Conservation (phyloP, 2,329 filamentous ascomycete species). For the Paecilomyces formosus region DNA sequence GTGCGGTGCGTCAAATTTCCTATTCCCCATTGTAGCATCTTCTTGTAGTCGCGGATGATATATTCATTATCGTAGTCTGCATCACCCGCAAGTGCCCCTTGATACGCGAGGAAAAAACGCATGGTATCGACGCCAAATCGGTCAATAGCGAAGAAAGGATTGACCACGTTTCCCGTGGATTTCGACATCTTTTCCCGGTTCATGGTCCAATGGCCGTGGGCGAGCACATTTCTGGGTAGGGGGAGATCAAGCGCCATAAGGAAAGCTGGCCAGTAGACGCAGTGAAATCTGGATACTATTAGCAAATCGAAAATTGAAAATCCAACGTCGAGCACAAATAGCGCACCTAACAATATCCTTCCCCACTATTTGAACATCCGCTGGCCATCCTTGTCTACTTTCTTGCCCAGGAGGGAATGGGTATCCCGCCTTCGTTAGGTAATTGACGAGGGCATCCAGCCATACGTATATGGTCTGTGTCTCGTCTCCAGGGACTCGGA, state of each 20-base stretch:
- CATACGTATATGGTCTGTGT: slow-evolving; percentile 95
- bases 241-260: slow-evolving; percentile 80
- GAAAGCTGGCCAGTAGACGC: slow-evolving; percentile 96
- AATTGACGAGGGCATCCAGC: slow-evolving; percentile 94
- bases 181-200: slow-evolving; percentile 94
- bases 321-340: background rate
- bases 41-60: slow-evolving; percentile 71
- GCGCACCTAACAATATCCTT: slow-evolving; percentile 79
- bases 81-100: slow-evolving; percentile 70
- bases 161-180: slow-evolving; percentile 87
- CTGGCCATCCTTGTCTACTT: slow-evolving; percentile 68
- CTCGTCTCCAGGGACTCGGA: slow-evolving; percentile 75
- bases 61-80: slow-evolving; percentile 75
- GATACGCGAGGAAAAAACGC: slow-evolving; percentile 79
- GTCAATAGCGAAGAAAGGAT: slow-evolving; percentile 84
- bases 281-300: slow-evolving; percentile 60
- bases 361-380: slow-evolving; percentile 84
- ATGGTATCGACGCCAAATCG: slow-evolving; percentile 81
- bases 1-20: slow-evolving; percentile 75
- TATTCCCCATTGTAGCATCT: slow-evolving; percentile 65
- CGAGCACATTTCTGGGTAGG: slow-evolving; percentile 69
- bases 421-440: slow-evolving; percentile 81
- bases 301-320: background rate
- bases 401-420: slow-evolving; percentile 61
- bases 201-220: slow-evolving; percentile 94